A percentile compares a stretch with the other conserved stretches of the same genome.
Conservation (phyloP, 139 green algal genomes). For the Volvox africanus region DNA sequence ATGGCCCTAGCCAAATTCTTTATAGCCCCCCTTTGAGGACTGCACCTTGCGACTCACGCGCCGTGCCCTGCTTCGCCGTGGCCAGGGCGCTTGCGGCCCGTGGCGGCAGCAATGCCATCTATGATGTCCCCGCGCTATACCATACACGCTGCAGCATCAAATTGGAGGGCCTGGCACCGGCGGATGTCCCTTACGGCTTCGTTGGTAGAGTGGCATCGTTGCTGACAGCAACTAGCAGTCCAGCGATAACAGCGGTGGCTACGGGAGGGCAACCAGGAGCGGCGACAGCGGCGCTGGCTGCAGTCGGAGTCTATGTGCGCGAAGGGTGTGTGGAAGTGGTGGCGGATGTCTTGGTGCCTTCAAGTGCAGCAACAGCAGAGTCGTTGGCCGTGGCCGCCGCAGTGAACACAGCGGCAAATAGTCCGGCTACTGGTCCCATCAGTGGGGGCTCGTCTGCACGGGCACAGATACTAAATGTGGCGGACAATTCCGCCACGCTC, state of each 20-base stretch:
- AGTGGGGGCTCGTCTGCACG: background rate
- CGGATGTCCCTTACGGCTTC: conserved; percentile 1
- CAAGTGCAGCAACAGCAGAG: background rate
- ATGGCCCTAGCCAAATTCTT: too few species aligned
- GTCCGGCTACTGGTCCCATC: background rate
- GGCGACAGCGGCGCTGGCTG: background rate
- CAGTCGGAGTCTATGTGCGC: conserved; percentile 45
- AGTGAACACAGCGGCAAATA: background rate
- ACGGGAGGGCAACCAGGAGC: background rate
- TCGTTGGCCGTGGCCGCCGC: background rate
- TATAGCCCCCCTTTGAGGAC: background rate
- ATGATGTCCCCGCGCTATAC: background rate
- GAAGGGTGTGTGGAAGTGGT: conserved; percentile 41
- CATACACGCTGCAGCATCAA: conserved; percentile 30
- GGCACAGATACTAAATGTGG: background rate
- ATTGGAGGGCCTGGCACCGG: background rate
- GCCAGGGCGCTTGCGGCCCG: background rate
- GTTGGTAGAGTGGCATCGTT: background rate
- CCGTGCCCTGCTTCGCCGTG: background rate
- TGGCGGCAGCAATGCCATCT: background rate
- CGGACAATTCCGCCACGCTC: background rate
- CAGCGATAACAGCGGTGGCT: background rate
- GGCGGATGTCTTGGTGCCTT: conserved; percentile 34
- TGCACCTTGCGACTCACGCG: too few species aligned
- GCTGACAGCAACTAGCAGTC: background rate